A percentile compares a stretch with the other conserved stretches of the same genome.
phyloP scores from a whole-genome alignment of 208 protist species.

The Acanthamoeba culbertsoni region DNA sequence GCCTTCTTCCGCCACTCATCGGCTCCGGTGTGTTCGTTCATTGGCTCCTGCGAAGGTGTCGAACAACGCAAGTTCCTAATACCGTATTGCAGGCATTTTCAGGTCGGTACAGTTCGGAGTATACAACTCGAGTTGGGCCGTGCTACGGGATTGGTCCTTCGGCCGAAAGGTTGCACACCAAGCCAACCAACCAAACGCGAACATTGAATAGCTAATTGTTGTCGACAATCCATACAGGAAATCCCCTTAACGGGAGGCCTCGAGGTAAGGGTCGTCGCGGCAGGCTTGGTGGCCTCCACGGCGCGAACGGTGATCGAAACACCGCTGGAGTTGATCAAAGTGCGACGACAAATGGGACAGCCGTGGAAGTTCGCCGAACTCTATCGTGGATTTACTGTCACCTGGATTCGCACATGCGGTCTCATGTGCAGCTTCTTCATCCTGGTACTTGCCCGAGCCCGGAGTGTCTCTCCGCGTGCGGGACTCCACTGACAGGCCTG shows the following conservation, averaged over 20 bases:
- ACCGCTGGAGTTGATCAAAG: slow-evolving; percentile 56
- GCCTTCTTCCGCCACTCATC: slow-evolving; percentile 57
- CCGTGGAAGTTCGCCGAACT: slow-evolving; percentile 52
- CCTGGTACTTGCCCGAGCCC: neutral
- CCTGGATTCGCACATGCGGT: slow-evolving; percentile 60
- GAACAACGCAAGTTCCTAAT: neutral
- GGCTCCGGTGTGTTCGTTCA: neutral
- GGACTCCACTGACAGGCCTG: no score
- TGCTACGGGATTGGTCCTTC: slow-evolving; percentile 6
- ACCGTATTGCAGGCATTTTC: slow-evolving; percentile 26
- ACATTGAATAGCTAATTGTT: neutral
- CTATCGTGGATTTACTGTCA: slow-evolving; percentile 56
- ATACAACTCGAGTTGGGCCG: slow-evolving; percentile 55
- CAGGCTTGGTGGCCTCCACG: slow-evolving; percentile 30
- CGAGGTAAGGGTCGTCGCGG: slow-evolving; percentile 1
- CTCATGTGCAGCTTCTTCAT: slow-evolving; percentile 65
- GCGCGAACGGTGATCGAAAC: slow-evolving; percentile 54
- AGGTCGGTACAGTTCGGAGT: slow-evolving; percentile 63
- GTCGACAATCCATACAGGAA: neutral
- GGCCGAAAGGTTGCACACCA: neutral
- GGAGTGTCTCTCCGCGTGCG: neutral
- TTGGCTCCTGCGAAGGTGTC: neutral
- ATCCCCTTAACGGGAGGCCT: slow-evolving; percentile 16
- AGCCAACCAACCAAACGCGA: neutral
- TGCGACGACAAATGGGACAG: slow-evolving; percentile 43